Evolutionary conservation across 495 filamentous ascomycete species (phyloP), one percentile per base, ranked within the genome.

Genomic region (Thermothielavioides terrestris): DNA sequence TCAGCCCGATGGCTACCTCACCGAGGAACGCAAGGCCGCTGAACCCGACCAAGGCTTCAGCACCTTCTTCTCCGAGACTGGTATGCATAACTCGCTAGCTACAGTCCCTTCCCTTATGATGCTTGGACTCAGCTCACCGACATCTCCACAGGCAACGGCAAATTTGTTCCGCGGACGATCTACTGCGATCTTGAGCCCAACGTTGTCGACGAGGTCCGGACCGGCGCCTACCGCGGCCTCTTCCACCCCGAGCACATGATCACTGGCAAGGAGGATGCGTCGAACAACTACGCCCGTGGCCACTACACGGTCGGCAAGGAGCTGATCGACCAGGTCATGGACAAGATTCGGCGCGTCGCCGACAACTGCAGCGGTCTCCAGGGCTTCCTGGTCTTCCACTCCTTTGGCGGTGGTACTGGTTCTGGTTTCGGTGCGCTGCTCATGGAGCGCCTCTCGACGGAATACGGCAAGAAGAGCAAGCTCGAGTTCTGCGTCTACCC

Each of bases 381-480:
- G 66, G 92, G 92, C 60, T 98, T 98, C 82, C 75, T 98, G 53
- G 88, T 98, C 62, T 98, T 98, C 82, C 92, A 98, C 81, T 97
- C 94, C 37, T 98, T 98, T 69, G 92, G 92, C 76, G 92, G 92
- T 68, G 92, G 92, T 72, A 98, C 92, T 57, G 92, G 92, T 63
- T 98, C 92, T 52, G 92, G 92, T 59, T 98, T 98, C 72, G 92
- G 92, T 74, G 91, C 92, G 53, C 84, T 97, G 54, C 77, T 97
- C 61, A 91, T 97, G 82, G 94, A 97, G 77, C 89, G 90, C 68
- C 81, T 98, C 50, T 95, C 92, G 34, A 84, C 92, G 62, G 92
- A 97, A 75, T 98, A 94, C 66, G 89, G 89, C 71, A 98, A 98
- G 82, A 98, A 98, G 84, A 88, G 84, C 77, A 98, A 98, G 85